Conservation (phyloP, 2,329 filamentous ascomycete species). For the Exophiala sp. region DNA sequence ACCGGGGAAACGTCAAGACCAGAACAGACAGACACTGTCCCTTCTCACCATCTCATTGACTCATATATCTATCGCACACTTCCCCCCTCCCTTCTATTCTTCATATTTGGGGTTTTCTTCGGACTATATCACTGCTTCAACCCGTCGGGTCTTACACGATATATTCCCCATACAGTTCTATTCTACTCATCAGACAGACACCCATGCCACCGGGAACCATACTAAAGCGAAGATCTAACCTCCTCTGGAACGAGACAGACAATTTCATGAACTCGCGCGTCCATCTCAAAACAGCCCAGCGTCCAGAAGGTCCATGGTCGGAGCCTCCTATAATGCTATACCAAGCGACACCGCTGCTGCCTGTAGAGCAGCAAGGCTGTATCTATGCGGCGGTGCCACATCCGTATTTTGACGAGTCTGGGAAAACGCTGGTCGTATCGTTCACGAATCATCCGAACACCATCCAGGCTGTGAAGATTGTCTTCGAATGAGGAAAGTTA, state of each 20-base stretch:
- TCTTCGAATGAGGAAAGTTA: conserved; percentile 7
- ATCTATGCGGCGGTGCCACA: conserved; percentile 29
- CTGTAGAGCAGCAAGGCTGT: conserved; percentile 13
- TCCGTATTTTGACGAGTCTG: conserved; percentile 27
- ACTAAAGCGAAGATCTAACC: too few species aligned
- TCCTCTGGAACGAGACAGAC: not conserved
- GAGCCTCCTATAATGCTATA: conserved; percentile 25
- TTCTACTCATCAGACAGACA: too few species aligned
- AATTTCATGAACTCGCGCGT: conserved; percentile 26
- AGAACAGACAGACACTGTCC: too few species aligned
- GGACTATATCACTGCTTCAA: too few species aligned
- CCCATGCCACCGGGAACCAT: too few species aligned
- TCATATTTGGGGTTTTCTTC: too few species aligned
- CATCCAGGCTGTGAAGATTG: conserved; percentile 26
- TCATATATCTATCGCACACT: too few species aligned
- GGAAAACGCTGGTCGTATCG: conserved; percentile 27
- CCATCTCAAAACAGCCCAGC: conserved; percentile 20
- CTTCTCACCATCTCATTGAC: too few species aligned
- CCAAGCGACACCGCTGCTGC: conserved; percentile 23
- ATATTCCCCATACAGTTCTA: too few species aligned
- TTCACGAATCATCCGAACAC: conserved; percentile 30
- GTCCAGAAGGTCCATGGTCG: conserved; percentile 30
- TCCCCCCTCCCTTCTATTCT: too few species aligned
- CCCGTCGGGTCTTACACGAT: too few species aligned
- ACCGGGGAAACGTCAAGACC: too few species aligned